These are phyloP conservation scores for Nicotiana benthamiana DNA, from an alignment of 257 asterid species.

Conservation along the genomic window DNA sequence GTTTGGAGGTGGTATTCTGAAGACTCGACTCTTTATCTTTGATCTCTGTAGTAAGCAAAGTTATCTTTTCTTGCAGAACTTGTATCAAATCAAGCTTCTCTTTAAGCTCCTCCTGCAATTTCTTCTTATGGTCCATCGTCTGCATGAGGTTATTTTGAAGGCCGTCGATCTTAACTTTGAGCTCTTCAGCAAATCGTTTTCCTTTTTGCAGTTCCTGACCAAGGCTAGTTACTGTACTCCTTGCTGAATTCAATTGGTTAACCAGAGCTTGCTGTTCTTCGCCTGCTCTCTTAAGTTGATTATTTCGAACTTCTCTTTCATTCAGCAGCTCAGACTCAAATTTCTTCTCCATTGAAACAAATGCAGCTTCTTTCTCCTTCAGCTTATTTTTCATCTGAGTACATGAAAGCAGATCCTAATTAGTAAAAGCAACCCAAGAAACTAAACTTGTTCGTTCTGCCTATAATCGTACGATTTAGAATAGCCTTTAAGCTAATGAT, in stretches of 20 bases:
- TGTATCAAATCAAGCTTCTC: conserved; percentile 41
- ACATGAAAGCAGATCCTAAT: conserved; percentile 12
- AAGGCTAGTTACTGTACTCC: conserved; percentile 21
- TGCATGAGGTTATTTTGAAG: conserved; percentile 34
- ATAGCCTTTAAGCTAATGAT: not conserved
- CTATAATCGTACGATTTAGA: not conserved
- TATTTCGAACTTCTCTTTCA: conserved; percentile 39
- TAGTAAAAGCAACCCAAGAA: conserved; percentile 8
- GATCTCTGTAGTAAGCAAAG: conserved; percentile 46
- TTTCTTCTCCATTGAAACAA: conserved; percentile 38
- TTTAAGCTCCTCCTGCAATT: conserved; percentile 45
- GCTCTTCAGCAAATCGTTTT: conserved; percentile 35
- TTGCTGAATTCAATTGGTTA: conserved; percentile 37
- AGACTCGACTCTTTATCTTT: conserved; percentile 44
- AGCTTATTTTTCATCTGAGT: conserved; percentile 54
- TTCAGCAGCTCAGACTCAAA: conserved; percentile 38
- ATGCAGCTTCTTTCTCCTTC: conserved; percentile 45
- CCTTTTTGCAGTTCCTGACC: conserved; percentile 46
- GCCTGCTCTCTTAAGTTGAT: conserved; percentile 34
- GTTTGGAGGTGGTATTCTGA: conserved; percentile 19
- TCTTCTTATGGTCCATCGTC: conserved; percentile 35
- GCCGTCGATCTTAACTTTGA: conserved; percentile 28
- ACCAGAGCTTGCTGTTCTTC: conserved; percentile 42
- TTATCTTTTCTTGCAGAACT: conserved; percentile 47
- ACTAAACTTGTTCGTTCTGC: not conserved